Conservation (phyloP, 768 basidiomycete genomes). For the Tubosaeta sp. region DNA sequence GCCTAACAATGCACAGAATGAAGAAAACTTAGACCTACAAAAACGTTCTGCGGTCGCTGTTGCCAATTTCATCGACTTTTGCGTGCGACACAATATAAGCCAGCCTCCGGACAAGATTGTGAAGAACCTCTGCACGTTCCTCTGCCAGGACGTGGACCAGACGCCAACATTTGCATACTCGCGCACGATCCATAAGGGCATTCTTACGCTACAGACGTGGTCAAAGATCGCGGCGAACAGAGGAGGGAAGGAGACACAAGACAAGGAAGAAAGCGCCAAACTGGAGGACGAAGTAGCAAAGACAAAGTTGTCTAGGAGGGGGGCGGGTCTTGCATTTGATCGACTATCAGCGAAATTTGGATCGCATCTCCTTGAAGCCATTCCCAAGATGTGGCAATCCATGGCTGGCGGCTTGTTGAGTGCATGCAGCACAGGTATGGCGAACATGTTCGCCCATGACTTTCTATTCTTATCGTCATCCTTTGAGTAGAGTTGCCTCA, state of each 20-base stretch:
- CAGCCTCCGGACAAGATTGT: slow-evolving; percentile 96
- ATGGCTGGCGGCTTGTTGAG: slow-evolving; percentile 76
- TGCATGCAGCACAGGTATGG: slow-evolving; percentile 62
- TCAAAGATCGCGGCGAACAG: slow-evolving; percentile 33
- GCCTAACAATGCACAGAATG: slow-evolving; percentile 49
- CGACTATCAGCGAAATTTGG: slow-evolving; percentile 78
- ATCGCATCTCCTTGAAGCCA: slow-evolving; percentile 58
- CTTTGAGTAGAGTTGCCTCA: slow-evolving; percentile 44
- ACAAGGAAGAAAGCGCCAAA: slow-evolving; percentile 40
- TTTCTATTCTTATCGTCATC: neutral
- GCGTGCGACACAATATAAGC: slow-evolving; percentile 61
- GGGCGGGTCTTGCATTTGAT: slow-evolving; percentile 79
- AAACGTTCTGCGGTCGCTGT: slow-evolving; percentile 82
- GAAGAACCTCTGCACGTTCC: slow-evolving; percentile 93
- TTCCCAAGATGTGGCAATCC: slow-evolving; percentile 96
- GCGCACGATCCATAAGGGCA: slow-evolving; percentile 60
- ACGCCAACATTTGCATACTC: slow-evolving; percentile 84
- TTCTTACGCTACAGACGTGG: slow-evolving; percentile 65
- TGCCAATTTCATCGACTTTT: slow-evolving; percentile 84
- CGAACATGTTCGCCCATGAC: neutral
- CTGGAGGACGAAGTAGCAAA: slow-evolving; percentile 53
- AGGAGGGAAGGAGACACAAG: slow-evolving; percentile 37
- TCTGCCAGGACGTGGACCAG: slow-evolving; percentile 85
- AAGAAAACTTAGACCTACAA: slow-evolving; percentile 87
- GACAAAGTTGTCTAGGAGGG: slow-evolving; percentile 73